These are phyloP conservation scores for Aspergillus indologenus DNA, from an alignment of 495 filamentous ascomycete genomes.

Conservation along the genomic window DNA sequence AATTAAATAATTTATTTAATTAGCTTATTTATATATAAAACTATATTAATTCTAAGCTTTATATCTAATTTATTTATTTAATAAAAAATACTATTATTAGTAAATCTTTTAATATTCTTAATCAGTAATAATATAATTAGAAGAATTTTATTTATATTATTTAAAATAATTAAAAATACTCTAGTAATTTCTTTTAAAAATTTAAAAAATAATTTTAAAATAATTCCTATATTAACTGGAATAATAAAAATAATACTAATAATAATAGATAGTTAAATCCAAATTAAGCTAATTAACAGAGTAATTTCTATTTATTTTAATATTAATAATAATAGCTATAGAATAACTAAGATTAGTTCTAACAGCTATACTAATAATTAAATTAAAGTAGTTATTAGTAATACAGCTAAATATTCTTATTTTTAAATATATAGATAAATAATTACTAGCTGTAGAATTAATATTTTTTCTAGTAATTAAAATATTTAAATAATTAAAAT, in stretches of 20 bases:
- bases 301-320: not conserved
- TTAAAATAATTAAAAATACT: not conserved
- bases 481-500: not conserved
- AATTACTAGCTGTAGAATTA: slow-evolving; percentile 2
- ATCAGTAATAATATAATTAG: not conserved
- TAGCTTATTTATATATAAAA: not conserved
- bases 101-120: not conserved
- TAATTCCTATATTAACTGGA: not conserved
- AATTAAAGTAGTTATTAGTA: not conserved
- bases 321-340: not conserved
- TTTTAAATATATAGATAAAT: not conserved
- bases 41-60: not conserved
- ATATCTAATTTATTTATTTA: not conserved
- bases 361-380: not conserved
- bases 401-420: slow-evolving; percentile 6
- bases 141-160: not conserved
- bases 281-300: not conserved
- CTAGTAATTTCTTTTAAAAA: not conserved
- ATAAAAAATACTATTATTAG: not conserved
- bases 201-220: not conserved
- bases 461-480: not conserved
- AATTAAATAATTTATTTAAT: not conserved
- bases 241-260: not conserved
- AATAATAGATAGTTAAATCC: not conserved
- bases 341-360: not conserved